Percentiles rank a stretch among this genome's conserved stretches.
Conservation (phyloP, 139 green algal genomes). For the Micractinium sp. region DNA sequence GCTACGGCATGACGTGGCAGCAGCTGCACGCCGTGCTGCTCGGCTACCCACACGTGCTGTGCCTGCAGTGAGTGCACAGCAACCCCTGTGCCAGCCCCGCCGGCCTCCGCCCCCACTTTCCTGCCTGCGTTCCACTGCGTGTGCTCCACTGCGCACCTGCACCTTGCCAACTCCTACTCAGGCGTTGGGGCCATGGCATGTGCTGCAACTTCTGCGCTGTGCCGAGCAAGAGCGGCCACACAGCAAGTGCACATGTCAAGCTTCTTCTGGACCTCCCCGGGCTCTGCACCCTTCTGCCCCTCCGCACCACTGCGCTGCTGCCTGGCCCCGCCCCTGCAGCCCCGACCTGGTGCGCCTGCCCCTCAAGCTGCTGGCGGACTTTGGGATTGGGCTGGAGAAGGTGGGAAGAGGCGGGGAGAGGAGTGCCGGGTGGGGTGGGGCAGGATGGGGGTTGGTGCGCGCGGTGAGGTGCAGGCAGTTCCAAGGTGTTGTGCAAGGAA, state of each 20-base stretch:
- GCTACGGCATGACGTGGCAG: conserved; percentile 13
- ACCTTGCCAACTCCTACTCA: background rate
- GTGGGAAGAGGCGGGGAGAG: too few species aligned
- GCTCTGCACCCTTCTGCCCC: background rate
- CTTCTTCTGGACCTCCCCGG: too few species aligned
- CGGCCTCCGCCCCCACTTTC: background rate
- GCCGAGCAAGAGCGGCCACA: too few species aligned
- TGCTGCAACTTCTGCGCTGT: too few species aligned
- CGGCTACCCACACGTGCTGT: conserved; percentile 3
- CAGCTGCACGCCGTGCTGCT: conserved; percentile 23
- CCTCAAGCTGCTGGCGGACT: conserved; percentile 31
- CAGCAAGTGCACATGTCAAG: too few species aligned
- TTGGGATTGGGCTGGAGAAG: conserved; percentile 2
- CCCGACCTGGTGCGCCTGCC: conserved; percentile 6
- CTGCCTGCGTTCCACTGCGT: background rate
- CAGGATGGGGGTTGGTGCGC: too few species aligned
- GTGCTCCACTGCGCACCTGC: too few species aligned
- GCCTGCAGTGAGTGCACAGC: background rate
- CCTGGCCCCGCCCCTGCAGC: background rate
- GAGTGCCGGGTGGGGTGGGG: too few species aligned
- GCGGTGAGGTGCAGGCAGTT: too few species aligned
- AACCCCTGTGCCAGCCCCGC: background rate
- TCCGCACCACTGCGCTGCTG: background rate
- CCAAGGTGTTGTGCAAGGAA: too few species aligned
- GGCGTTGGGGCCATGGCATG: too few species aligned